Evolutionary conservation across 768 basidiomycete species (phyloP).

Genomic region (Mycena crocata): DNA sequence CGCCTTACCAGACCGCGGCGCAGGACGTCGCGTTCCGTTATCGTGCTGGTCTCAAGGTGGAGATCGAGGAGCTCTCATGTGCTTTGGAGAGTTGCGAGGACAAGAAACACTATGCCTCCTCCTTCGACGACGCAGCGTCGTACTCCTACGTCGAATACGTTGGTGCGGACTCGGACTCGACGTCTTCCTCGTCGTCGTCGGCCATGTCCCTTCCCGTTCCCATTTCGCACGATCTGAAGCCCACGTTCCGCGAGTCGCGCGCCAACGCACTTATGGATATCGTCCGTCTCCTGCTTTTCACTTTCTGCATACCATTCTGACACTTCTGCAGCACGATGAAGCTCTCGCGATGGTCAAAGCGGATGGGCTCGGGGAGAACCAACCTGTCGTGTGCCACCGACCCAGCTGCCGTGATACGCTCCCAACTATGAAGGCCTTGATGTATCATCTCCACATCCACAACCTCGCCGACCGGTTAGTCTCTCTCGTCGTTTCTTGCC

Average conservation of each 20-base stretch:
- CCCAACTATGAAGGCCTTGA: conserved; percentile 55
- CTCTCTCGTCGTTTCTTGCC: background rate
- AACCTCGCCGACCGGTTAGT: conserved; percentile 59
- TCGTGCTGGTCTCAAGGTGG: conserved; percentile 48
- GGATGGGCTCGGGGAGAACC: conserved; percentile 39
- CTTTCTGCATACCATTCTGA: background rate
- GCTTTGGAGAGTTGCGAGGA: background rate
- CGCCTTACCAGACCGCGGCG: conserved; percentile 49
- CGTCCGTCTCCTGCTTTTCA: conserved; percentile 45
- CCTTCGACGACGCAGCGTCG: conserved; percentile 20
- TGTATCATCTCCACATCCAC: conserved; percentile 68
- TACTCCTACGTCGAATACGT: background rate
- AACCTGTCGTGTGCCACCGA: conserved; percentile 28
- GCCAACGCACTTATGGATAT: conserved; percentile 49
- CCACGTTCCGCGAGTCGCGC: conserved; percentile 50
- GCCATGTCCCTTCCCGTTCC: conserved; percentile 31
- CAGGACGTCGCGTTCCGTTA: conserved; percentile 52
- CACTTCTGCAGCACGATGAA: conserved; percentile 48
- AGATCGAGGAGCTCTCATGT: conserved; percentile 24
- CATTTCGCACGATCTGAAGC: conserved; percentile 38
- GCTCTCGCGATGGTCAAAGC: conserved; percentile 44
- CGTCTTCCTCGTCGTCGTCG: conserved; percentile 17
- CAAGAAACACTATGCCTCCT: background rate
- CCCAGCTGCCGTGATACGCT: conserved; percentile 49
- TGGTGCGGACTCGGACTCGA: conserved; percentile 23